A percentile compares a stretch with the other conserved stretches of the same genome.
Evolutionary conservation across 2,329 filamentous ascomycete species (phyloP).

Genomic region (Madurella fahalii): DNA sequence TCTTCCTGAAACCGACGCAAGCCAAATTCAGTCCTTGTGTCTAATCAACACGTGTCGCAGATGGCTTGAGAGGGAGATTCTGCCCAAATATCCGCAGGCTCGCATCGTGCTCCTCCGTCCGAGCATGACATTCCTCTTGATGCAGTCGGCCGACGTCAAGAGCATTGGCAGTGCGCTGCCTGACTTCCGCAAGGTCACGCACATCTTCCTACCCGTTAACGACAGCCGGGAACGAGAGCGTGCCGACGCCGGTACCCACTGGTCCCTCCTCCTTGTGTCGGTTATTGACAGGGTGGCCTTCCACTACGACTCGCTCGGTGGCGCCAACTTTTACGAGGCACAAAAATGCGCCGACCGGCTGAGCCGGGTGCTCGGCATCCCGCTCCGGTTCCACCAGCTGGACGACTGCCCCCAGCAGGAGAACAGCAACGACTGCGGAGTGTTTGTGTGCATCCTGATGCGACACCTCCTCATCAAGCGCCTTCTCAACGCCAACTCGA

Average conservation of each 20-base stretch:
- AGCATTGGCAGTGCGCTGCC: slow-evolving; percentile 66
- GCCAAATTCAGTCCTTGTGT: too few relatives aligned
- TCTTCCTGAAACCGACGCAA: too few relatives aligned
- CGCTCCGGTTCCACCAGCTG: slow-evolving; percentile 73
- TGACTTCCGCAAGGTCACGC: slow-evolving; percentile 74
- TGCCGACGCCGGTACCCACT: slow-evolving; percentile 90
- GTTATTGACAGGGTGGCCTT: slow-evolving; percentile 88
- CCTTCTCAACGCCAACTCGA: slow-evolving; percentile 71
- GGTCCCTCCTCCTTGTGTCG: slow-evolving; percentile 87
- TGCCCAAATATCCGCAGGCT: slow-evolving; percentile 73
- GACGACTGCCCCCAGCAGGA: slow-evolving; percentile 85
- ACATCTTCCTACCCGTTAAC: slow-evolving; percentile 95
- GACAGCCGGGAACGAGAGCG: slow-evolving; percentile 71
- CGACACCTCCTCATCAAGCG: slow-evolving; percentile 84
- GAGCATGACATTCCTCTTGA: slow-evolving; percentile 86
- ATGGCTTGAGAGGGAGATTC: slow-evolving; percentile 85
- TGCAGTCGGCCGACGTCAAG: slow-evolving; percentile 62
- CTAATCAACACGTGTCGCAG: slow-evolving; percentile 32
- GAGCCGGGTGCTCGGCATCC: slow-evolving; percentile 60
- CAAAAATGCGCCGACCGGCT: slow-evolving; percentile 66
- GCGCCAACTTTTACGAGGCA: slow-evolving; percentile 72
- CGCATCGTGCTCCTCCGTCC: slow-evolving; percentile 88
- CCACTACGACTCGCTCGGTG: slow-evolving; percentile 87
- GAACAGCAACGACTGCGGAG: slow-evolving; percentile 89
- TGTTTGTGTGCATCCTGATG: slow-evolving; percentile 96